A percentile compares a stretch with the other conserved stretches of the same genome.
These are phyloP conservation scores for Coleophoma crateriformis DNA, from an alignment of 2,329 filamentous ascomycete genomes.

Conservation along the genomic window DNA sequence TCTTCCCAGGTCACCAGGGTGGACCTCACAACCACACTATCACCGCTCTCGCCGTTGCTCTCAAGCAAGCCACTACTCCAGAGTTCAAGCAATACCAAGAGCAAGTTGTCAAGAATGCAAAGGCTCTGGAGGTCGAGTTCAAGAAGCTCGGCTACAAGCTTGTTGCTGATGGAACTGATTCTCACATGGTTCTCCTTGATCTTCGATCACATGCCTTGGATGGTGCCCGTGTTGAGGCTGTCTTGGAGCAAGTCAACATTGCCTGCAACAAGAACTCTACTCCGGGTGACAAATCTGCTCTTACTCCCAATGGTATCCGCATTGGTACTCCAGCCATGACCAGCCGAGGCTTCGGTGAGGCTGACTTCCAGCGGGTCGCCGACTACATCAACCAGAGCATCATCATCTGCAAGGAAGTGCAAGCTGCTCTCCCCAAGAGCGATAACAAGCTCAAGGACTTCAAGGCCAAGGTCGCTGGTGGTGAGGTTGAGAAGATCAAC, in stretches of 20 bases:
- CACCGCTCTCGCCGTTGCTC: constrained; percentile 87
- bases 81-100: constrained; percentile 95
- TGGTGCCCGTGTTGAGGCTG: constrained; percentile 89
- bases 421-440: constrained; percentile 82
- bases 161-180: constrained; percentile 92
- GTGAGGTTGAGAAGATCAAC: constrained; percentile 76
- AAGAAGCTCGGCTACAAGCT: constrained; percentile 90
- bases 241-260: constrained; percentile 97
- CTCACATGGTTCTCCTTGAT: constrained; percentile 94
- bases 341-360: constrained; percentile 83
- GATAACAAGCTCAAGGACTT: constrained; percentile 99
- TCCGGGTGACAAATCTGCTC: constrained; percentile 92
- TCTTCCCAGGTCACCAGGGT: constrained; percentile 98
- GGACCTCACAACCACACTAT: constrained; percentile 99
- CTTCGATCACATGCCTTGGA: constrained; percentile 83
- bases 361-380: constrained; percentile 88
- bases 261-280: constrained; percentile 99
- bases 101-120: constrained; percentile 88
- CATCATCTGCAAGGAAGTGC: constrained; percentile 85
- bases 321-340: constrained; percentile 98
- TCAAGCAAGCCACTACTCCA: constrained; percentile 85
- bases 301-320: constrained; percentile 90
- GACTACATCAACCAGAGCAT: constrained; percentile 84
- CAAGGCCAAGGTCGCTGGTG: constrained; percentile 82
- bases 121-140: constrained; percentile 79